A percentile compares a stretch with the other conserved stretches of the same genome.
Conservation (phyloP, 164 flowering plant species). For the Piper longum region DNA sequence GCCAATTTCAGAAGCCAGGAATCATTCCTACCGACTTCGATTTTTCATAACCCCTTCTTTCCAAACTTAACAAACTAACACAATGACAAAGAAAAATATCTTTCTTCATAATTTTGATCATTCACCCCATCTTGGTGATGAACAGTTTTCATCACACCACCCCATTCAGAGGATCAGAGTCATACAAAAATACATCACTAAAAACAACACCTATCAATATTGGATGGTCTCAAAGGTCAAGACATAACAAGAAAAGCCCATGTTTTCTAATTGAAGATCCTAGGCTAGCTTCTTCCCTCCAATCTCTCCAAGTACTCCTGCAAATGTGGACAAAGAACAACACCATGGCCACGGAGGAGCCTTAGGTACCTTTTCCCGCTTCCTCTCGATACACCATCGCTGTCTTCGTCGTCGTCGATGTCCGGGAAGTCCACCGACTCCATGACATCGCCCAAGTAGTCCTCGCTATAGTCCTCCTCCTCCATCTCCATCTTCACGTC, state of each 20-base stretch:
- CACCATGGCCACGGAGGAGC: not conserved
- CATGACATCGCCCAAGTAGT: not conserved
- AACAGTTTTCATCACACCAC: too few relatives aligned
- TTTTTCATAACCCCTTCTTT: too few relatives aligned
- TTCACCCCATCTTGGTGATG: too few relatives aligned
- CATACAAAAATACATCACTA: too few relatives aligned
- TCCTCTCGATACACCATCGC: not conserved
- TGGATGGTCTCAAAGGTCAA: not conserved
- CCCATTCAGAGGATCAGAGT: too few relatives aligned
- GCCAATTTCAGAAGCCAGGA: too few relatives aligned
- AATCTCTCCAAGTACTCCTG: not conserved
- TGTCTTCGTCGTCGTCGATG: not conserved
- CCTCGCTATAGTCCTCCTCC: not conserved
- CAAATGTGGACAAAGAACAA: not conserved
- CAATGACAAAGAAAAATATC: too few relatives aligned
- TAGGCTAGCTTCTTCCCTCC: not conserved
- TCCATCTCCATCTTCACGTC: not conserved
- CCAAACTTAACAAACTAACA: too few relatives aligned
- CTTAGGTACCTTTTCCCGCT: not conserved
- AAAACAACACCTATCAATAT: too few relatives aligned
- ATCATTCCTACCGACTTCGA: too few relatives aligned
- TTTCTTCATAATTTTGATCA: too few relatives aligned
- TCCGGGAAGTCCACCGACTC: not conserved
- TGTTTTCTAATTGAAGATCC: too few relatives aligned
- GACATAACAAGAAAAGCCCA: not conserved